Conservation (phyloP, 2,329 filamentous ascomycete genomes). For the Paraphoma chrysanthemicola region DNA sequence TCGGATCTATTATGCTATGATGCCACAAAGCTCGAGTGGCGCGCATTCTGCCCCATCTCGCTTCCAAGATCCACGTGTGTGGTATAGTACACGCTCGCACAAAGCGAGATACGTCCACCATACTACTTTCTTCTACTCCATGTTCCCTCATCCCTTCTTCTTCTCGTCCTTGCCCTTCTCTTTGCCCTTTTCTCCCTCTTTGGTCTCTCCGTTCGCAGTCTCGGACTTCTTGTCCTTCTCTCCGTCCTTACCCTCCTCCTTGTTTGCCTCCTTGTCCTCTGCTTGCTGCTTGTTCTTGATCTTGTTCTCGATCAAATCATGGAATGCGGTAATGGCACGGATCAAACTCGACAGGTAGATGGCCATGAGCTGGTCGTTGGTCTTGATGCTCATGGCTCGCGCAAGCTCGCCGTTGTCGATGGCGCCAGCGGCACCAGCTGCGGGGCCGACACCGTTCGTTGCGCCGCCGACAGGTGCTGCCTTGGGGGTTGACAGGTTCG, state of each 20-base stretch:
- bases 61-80: conserved; percentile 8
- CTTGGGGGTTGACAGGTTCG: conserved; percentile 87
- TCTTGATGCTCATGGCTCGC: conserved; percentile 98
- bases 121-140: conserved; percentile 50
- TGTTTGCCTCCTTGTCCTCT: conserved; percentile 86
- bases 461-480: conserved; percentile 60
- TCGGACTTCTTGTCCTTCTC: conserved; percentile 69
- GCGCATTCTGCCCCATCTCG: conserved; percentile 4
- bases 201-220: conserved; percentile 55
- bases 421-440: conserved; percentile 52
- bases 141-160: conserved; percentile 60
- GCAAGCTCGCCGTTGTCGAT: conserved; percentile 82
- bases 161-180: conserved; percentile 65
- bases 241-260: conserved; percentile 66
- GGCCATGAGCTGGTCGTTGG: conserved; percentile 97
- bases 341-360: conserved; percentile 98
- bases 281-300: conserved; percentile 98
- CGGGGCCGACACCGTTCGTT: conserved; percentile 58
- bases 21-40: conserved; percentile 11
- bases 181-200: conserved; percentile 62
- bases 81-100: conserved; percentile 32
- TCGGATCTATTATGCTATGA: conserved; percentile 36
- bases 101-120: conserved; percentile 46
- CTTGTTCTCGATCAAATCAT: conserved; percentile 99
- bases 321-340: conserved; percentile 96